Evolutionary conservation across 352 stramenopile species (phyloP).

Genomic region (Phytopythium cucurbitacearum): DNA sequence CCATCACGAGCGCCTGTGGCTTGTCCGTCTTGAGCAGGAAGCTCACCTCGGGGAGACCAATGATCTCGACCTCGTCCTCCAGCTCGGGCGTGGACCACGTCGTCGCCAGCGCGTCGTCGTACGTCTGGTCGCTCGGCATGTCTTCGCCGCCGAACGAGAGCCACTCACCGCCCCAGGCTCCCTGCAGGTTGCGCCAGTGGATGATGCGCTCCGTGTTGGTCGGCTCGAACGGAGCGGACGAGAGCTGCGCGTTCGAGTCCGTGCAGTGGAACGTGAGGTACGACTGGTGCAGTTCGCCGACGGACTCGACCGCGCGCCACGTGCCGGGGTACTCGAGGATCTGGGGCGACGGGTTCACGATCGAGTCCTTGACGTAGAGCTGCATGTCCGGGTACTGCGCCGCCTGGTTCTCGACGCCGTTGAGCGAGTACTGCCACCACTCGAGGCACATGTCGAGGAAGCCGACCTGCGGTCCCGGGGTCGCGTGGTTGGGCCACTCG

Average conservation of each 20-base stretch:
- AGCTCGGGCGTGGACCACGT: constrained; percentile 23
- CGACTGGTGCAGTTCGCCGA: constrained; percentile 24
- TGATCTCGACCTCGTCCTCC: constrained; percentile 21
- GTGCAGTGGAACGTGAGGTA: constrained; percentile 28
- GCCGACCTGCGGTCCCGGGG: constrained; percentile 32
- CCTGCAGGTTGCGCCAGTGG: constrained; percentile 27
- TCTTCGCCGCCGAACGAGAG: constrained; percentile 44
- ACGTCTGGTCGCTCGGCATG: constrained; percentile 38
- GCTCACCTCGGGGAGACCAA: constrained; percentile 34
- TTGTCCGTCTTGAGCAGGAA: constrained; percentile 31
- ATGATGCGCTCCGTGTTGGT: constrained; percentile 15
- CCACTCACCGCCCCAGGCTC: constrained; percentile 48
- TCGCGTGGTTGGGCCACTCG: constrained; percentile 46
- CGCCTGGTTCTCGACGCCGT: constrained; percentile 18
- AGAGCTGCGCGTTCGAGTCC: constrained; percentile 7
- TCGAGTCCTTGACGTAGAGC: constrained; percentile 39
- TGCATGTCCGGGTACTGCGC: constrained; percentile 32
- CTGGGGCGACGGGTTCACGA: constrained; percentile 25
- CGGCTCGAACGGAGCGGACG: neutral
- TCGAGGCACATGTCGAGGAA: constrained; percentile 46
- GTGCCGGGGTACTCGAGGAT: constrained; percentile 37
- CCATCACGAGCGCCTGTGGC: constrained; percentile 31
- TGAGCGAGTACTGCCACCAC: constrained; percentile 41
- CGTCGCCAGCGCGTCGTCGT: constrained; percentile 28
- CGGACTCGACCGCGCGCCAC: constrained; percentile 31